A percentile compares a stretch with the other conserved stretches of the same genome.
phyloP scores from a whole-genome alignment of 345 rosid genomes.

The Arabidopsis suecica region DNA sequence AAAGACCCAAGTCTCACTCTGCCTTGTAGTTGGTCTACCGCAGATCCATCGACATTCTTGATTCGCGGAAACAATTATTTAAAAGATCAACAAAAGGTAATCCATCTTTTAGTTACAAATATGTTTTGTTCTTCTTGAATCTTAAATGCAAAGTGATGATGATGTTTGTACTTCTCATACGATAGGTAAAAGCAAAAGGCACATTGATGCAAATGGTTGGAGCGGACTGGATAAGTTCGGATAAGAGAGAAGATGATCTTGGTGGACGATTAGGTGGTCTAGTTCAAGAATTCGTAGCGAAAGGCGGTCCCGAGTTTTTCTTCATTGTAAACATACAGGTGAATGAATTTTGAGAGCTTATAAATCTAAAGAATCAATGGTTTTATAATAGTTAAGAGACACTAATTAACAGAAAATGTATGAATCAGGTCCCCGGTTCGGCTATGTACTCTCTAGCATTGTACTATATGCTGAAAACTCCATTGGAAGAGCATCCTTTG shows the following conservation, averaged over 20 bases:
- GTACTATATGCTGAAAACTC: constrained; percentile 76
- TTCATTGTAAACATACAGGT: constrained; percentile 85
- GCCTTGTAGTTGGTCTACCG: constrained; percentile 81
- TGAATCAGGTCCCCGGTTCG: constrained; percentile 74
- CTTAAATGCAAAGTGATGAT: neutral
- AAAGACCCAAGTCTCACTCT: constrained; percentile 56
- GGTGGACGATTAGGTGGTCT: constrained; percentile 70
- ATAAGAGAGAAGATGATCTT: constrained; percentile 74
- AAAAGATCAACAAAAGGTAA: constrained; percentile 73
- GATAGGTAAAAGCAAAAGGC: constrained; percentile 68
- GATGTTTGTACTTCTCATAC: constrained; percentile 11
- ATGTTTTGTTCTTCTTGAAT: neutral
- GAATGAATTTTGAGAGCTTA: neutral
- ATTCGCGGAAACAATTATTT: constrained; percentile 81
- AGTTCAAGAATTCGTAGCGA: constrained; percentile 66
- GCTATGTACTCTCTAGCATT: constrained; percentile 65
- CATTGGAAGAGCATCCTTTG: constrained; percentile 73
- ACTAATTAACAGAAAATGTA: neutral
- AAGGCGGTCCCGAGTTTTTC: constrained; percentile 78
- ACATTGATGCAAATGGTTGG: constrained; percentile 89
- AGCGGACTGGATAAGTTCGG: constrained; percentile 93
- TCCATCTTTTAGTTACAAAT: neutral
- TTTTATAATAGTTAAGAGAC: neutral
- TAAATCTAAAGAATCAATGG: neutral
- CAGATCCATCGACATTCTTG: constrained; percentile 75